These are phyloP conservation scores for Styphnolobium japonicum DNA, from an alignment of 306 rosid species.

Conservation along the genomic window DNA sequence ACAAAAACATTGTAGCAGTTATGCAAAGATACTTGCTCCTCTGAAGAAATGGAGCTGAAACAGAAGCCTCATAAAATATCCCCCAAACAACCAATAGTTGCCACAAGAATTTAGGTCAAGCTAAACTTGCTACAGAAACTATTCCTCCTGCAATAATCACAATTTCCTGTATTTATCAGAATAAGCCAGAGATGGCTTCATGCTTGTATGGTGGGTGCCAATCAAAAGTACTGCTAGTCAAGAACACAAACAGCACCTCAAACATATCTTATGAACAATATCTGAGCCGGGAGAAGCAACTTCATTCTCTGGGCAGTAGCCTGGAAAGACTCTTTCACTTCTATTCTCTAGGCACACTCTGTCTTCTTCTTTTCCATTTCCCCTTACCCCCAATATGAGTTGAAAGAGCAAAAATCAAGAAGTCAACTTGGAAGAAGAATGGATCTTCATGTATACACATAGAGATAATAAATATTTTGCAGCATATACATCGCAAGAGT, in stretches of 20 bases:
- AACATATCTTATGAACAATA: not conserved
- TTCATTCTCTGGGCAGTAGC: not conserved
- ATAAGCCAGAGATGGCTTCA: not conserved
- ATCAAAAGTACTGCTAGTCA: not conserved
- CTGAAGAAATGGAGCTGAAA: not conserved
- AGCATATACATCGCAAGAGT: not conserved
- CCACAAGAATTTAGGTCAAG: not conserved
- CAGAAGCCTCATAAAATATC: not conserved
- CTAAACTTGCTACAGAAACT: not conserved
- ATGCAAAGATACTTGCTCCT: not conserved
- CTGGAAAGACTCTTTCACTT: not conserved
- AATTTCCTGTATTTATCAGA: not conserved
- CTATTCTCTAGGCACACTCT: not conserved
- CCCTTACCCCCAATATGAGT: not conserved
- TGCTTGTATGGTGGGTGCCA: not conserved
- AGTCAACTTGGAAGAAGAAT: not conserved
- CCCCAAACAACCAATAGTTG: conserved; percentile 7
- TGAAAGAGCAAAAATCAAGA: not conserved
- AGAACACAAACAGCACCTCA: not conserved
- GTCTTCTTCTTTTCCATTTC: not conserved
- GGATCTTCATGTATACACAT: not conserved
- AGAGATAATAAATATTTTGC: not conserved
- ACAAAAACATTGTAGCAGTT: not conserved
- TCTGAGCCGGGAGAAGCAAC: not conserved
- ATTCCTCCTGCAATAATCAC: not conserved